Conservation (phyloP, 306 rosid genomes). For the Malus asiatica region DNA sequence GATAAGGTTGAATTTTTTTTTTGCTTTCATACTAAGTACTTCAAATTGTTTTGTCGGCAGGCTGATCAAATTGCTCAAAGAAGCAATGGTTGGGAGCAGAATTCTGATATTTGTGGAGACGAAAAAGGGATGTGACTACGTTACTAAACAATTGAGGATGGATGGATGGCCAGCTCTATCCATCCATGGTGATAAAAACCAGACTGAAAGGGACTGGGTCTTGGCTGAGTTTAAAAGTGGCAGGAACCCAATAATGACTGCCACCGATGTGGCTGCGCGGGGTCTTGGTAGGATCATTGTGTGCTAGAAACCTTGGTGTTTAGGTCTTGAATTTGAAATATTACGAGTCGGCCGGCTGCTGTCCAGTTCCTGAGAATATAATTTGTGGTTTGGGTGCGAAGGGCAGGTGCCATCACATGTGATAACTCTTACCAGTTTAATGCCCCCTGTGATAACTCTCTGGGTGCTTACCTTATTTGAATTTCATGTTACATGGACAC, state of each 20-base stretch:
- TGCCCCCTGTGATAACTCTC: conserved; percentile 7
- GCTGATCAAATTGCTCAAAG: conserved; percentile 72
- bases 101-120: conserved; percentile 83
- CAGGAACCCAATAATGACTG: conserved; percentile 95
- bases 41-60: conserved; percentile 38
- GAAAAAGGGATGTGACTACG: conserved; percentile 85
- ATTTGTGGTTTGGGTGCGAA: conserved; percentile 90
- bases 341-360: conserved; percentile 96
- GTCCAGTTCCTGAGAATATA: conserved; percentile 69
- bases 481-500: conserved; percentile 41
- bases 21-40: conserved; percentile 12
- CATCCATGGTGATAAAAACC: conserved; percentile 96
- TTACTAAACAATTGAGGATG: conserved; percentile 86
- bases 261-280: conserved; percentile 99
- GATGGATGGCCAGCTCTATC: conserved; percentile 99
- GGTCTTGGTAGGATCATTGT: conserved; percentile 99
- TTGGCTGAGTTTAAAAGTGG: conserved; percentile 98
- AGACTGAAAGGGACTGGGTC: conserved; percentile 97
- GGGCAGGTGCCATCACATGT: conserved; percentile 36
- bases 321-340: conserved; percentile 41
- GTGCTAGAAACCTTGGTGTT: conserved; percentile 45
- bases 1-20: not conserved
- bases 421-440: conserved; percentile 17
- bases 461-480: conserved; percentile 20
- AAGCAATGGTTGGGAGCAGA: conserved; percentile 67